Base-by-base conservation (phyloP, 148 eudicot species). In the Rhododendron mucronatum region DNA sequence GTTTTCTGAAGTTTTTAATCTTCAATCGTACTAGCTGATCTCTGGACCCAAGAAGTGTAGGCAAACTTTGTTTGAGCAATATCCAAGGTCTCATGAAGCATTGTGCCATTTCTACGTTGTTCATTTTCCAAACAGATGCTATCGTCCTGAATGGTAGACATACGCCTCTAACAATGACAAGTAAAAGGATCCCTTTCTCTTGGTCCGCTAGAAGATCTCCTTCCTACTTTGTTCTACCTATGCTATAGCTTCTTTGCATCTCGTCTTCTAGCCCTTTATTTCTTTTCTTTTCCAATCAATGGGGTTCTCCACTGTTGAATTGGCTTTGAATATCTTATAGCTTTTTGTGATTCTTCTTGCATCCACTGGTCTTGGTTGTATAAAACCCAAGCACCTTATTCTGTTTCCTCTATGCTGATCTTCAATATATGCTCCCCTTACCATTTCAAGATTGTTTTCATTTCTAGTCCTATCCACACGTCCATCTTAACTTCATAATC, bases 231-330 rank as follows among this genome's bases (percentile, higher is more conserved):
- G 73, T 41, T 82, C 28, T 37, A 10, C 37, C 30, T 59, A 14
- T 26, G 15, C 69, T 35, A 23, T 55, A 18, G 48, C 48, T 82
- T 37, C 71, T 82, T 35, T 37, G 3, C 45, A 20, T 39, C 83
- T 81, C 30, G 47, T 81, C 83, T 81, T 53, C 67, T 53, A 81
- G 23, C n/a, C 45, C 48, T 81, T 81, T 33, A 81, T 51, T 81
- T 37, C n/a, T 80, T 51, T 16, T 81, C 37, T 79, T 79, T 5
- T 48, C 82, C 57, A n/a, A n/a, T 47, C 61, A 44, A 48, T 28
- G 61, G 28, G n/a, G 45, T 80, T 80, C 18, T 23, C 35, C 82
- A 11, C 35, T n/a, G 82, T 79, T 79, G 55, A 78, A 12, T 48
- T 78, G 82, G 57, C 16, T 79, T 77, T 15, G 11, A 16, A 77